phyloP scores from a whole-genome alignment of 2,329 filamentous ascomycete genomes.

The Tothia fuscella region DNA sequence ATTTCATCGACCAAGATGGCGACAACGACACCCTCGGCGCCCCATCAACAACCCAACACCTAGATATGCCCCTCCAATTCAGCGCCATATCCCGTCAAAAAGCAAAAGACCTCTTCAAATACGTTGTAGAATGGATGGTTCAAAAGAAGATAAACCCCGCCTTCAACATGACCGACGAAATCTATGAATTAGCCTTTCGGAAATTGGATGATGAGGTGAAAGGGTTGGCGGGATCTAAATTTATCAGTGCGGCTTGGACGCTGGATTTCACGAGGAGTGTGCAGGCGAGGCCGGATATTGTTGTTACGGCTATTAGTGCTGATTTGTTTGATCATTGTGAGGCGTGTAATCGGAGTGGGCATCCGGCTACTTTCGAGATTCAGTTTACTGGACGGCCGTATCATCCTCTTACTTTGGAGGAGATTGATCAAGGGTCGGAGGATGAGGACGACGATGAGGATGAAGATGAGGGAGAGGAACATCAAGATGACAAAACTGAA shows the following conservation, averaged over 20 bases:
- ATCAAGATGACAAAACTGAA: constrained; percentile 28
- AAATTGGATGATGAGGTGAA: constrained; percentile 61
- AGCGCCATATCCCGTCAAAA: constrained; percentile 54
- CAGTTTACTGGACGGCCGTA: constrained; percentile 56
- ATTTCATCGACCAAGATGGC: constrained; percentile 53
- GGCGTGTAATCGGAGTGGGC: constrained; percentile 57
- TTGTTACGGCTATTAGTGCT: constrained; percentile 30
- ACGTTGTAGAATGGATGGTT: constrained; percentile 69
- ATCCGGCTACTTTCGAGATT: constrained; percentile 55
- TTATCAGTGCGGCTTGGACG: constrained; percentile 60
- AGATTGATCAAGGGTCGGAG: constrained; percentile 35
- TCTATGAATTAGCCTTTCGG: constrained; percentile 57
- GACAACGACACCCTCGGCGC: constrained; percentile 41
- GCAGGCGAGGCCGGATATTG: constrained; percentile 51
- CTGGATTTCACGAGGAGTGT: constrained; percentile 53
- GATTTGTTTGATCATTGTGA: constrained; percentile 39
- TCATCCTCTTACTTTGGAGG: constrained; percentile 50
- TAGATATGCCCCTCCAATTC: constrained; percentile 56
- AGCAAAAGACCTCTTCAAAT: constrained; percentile 59
- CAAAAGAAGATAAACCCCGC: constrained; percentile 65
- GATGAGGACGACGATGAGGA: constrained; percentile 27
- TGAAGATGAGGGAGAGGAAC: constrained; percentile 23
- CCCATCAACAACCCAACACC: constrained; percentile 35
- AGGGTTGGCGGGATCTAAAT: constrained; percentile 57
- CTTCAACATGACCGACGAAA: constrained; percentile 49